Evolutionary conservation across 73 alveolate genomes (phyloP).

Genomic region (Uronychia setigera): DNA sequence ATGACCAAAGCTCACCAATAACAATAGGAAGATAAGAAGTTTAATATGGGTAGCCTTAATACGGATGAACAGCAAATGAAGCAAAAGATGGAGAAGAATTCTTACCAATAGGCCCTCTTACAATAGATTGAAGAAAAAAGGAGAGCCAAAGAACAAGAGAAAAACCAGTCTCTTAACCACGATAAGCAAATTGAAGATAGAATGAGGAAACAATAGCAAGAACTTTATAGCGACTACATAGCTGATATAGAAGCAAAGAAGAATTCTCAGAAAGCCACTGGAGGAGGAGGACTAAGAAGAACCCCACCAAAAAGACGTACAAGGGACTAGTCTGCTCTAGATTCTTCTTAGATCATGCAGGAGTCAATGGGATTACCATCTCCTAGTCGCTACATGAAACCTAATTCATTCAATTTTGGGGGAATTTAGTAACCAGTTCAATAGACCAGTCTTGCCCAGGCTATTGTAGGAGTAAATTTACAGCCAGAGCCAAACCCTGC

Average conservation of each 20-base stretch:
- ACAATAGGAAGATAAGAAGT: background rate
- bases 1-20: background rate
- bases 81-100: background rate
- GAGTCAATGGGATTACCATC: too few relatives aligned
- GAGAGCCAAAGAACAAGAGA: constrained; percentile 8
- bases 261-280: background rate
- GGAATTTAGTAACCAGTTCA: too few relatives aligned
- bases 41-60: background rate
- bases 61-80: background rate
- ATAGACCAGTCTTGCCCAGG: constrained; percentile 2
- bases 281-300: constrained; percentile 7
- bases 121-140: constrained; percentile 24
- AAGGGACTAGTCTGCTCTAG: constrained; percentile 28
- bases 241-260: background rate
- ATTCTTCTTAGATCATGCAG: background rate
- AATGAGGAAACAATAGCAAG: constrained; percentile 9
- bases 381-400: too few relatives aligned
- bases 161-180: background rate
- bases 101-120: constrained; percentile 2
- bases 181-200: constrained; percentile 16
- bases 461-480: constrained; percentile 16
- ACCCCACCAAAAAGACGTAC: constrained; percentile 8
- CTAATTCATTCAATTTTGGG: too few relatives aligned
- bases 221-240: constrained; percentile 1
- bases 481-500: constrained; percentile 9